Percentiles rank a stretch among this genome's conserved stretches.
Evolutionary conservation across 2,329 filamentous ascomycete species (phyloP).

Genomic region (Penicillium concentricum): DNA sequence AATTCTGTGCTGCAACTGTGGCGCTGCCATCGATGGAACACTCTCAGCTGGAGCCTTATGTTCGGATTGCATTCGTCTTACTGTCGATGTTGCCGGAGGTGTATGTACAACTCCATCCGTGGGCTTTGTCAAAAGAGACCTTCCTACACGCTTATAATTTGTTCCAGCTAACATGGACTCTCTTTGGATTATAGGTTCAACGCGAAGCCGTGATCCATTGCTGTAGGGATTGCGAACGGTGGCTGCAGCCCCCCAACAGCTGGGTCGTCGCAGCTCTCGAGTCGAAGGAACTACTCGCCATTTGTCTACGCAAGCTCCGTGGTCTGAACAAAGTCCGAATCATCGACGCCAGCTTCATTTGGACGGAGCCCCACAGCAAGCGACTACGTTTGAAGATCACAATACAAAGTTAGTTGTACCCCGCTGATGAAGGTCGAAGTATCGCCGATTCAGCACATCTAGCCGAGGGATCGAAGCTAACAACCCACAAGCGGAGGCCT

Average conservation of each 20-base stretch:
- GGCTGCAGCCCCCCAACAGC: conserved; percentile 79
- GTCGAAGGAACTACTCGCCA: conserved; percentile 85
- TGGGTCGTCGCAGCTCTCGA: conserved; percentile 86
- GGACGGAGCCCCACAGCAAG: conserved; percentile 96
- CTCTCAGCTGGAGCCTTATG: conserved; percentile 82
- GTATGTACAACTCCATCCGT: conserved; percentile 33
- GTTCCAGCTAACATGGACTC: background rate
- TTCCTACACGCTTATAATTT: background rate
- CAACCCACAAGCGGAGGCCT: conserved; percentile 69
- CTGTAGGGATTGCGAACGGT: conserved; percentile 92
- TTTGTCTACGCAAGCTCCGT: conserved; percentile 84
- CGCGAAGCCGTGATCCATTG: conserved; percentile 86
- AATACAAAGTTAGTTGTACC: conserved; percentile 44
- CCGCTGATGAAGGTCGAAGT: background rate
- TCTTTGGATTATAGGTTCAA: conserved; percentile 53
- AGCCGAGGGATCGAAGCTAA: background rate
- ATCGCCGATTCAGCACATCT: background rate
- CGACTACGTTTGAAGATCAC: conserved; percentile 94
- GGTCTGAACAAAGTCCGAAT: conserved; percentile 88
- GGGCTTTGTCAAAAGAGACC: background rate
- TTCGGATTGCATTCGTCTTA: conserved; percentile 93
- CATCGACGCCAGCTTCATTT: conserved; percentile 93
- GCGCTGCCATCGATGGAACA: conserved; percentile 91
- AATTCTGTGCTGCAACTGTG: conserved; percentile 98
- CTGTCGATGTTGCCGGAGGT: conserved; percentile 86